Base-by-base conservation (phyloP, 169 alveolate genomes). In the Theileria parva region DNA sequence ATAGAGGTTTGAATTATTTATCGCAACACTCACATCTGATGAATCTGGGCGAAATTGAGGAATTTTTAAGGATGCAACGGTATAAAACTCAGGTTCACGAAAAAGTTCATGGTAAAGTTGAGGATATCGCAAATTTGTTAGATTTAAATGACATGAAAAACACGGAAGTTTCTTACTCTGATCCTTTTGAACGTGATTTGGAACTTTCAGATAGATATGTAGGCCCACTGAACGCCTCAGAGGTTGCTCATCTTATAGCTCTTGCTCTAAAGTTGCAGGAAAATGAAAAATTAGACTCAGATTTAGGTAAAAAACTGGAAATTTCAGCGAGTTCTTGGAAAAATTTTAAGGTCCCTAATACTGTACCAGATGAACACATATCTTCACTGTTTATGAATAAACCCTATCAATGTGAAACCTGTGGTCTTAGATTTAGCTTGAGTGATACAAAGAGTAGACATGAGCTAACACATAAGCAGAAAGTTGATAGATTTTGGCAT, bases 191-290 rank as follows among this genome's bases (percentile, higher is more conserved):
- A 25, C 44, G 44, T 11, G 85, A 77, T 21, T 15, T 77, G 27
- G 64, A 70, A 25, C 70, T 50, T 11, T 6, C 28, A 25, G 85
- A 76, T 15, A 48, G 66, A 0, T 50, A n/a, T n/a, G 75, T 81
- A 30, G 88, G 88, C 19, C 88, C 88, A 19, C 76, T 81, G 71
- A 81, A 67, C 55, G 84, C 65, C 50, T 59, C 73, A 44, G 88
- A 81, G 65, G 85, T 81, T 12, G 83, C 84, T 9, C 63, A 74
- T 21, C 60, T 81, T 69, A 60, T 81, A 23, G n/a, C 77, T 17
- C 68, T 81, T 50, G 88, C 88, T 23, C 85, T 70, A 8, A 81
- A 73, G 79, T 79, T 81, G 68, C 85, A 81, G 51, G 88, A 74
- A 15, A 69, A 77, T 9, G 77, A 66, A 19, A 32, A 9, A 17